Conservation (phyloP, 768 basidiomycete species). For the Coprinellus micaceus region DNA sequence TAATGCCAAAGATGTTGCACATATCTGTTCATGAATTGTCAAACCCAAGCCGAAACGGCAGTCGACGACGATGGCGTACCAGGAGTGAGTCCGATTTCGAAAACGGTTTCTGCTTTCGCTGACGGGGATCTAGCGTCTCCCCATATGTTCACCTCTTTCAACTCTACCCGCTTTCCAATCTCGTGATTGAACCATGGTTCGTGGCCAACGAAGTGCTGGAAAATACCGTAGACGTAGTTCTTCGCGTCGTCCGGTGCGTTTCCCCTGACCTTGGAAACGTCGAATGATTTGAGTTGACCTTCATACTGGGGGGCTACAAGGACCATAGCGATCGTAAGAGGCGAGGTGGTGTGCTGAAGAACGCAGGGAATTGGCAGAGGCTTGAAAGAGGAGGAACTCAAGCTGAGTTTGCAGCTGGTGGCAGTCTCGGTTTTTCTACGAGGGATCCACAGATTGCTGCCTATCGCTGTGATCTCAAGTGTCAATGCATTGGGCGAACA, state of each 20-base stretch:
- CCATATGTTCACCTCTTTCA: conserved; percentile 35
- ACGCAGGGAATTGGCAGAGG: no score
- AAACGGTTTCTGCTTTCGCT: conserved; percentile 29
- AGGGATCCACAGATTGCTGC: not conserved
- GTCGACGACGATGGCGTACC: conserved; percentile 21
- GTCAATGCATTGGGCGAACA: not conserved
- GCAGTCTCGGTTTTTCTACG: not conserved
- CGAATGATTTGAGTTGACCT: conserved; percentile 6
- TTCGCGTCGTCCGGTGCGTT: conserved; percentile 40
- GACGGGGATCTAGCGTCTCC: conserved; percentile 12
- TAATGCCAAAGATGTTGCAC: conserved; percentile 43
- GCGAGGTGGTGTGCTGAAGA: no score
- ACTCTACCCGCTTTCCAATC: conserved; percentile 35
- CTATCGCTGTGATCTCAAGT: not conserved
- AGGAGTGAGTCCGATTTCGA: conserved; percentile 37
- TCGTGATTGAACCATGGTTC: conserved; percentile 33
- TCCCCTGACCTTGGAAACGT: conserved; percentile 33
- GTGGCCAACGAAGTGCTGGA: conserved; percentile 36
- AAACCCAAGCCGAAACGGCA: not conserved
- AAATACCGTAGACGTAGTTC: conserved; percentile 27
- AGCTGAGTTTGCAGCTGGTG: not conserved
- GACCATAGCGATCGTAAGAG: not conserved
- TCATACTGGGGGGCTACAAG: not conserved
- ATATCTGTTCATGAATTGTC: conserved; percentile 38
- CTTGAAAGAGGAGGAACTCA: no score